Evolutionary conservation across 345 rosid species (phyloP).

Genomic region (Odontarrhena argentea): DNA sequence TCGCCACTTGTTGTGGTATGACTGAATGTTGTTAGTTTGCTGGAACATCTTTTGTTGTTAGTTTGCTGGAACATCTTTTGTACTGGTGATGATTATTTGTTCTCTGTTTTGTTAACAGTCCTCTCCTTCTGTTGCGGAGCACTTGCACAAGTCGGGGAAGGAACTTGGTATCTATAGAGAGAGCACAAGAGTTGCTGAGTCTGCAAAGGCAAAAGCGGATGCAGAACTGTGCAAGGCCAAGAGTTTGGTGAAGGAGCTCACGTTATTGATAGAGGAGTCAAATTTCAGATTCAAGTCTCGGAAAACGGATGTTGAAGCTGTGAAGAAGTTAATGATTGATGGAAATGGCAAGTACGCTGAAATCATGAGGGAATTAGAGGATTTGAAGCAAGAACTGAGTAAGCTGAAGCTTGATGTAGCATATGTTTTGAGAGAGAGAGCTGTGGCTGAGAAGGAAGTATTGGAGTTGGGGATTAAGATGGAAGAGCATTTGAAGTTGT

Average conservation of each 20-base stretch:
- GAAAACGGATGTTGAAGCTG: constrained; percentile 37
- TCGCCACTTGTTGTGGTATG: constrained; percentile 46
- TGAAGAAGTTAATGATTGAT: constrained; percentile 33
- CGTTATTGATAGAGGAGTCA: constrained; percentile 50
- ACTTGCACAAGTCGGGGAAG: constrained; percentile 60
- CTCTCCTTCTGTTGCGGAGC: constrained; percentile 54
- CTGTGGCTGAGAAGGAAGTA: constrained; percentile 51
- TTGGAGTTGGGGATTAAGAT: constrained; percentile 39
- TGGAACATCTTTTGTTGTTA: not conserved
- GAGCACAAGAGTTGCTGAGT: constrained; percentile 55
- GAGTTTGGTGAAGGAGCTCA: constrained; percentile 51
- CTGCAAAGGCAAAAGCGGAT: constrained; percentile 52
- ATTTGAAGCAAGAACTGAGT: constrained; percentile 65
- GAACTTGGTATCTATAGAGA: constrained; percentile 54
- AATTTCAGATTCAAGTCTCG: constrained; percentile 41
- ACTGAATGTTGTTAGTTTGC: not conserved
- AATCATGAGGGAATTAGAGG: constrained; percentile 58
- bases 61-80: not conserved
- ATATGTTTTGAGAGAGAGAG: constrained; percentile 59
- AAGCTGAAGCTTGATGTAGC: constrained; percentile 77
- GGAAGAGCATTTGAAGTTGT: constrained; percentile 40
- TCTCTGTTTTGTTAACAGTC: constrained; percentile 40
- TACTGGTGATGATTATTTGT: constrained; percentile 3
- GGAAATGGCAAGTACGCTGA: constrained; percentile 37
- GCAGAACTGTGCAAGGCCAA: constrained; percentile 54